Conservation (phyloP, 225 moss, liverwort and hornwort species). For the Marchantia polymorpha region DNA sequence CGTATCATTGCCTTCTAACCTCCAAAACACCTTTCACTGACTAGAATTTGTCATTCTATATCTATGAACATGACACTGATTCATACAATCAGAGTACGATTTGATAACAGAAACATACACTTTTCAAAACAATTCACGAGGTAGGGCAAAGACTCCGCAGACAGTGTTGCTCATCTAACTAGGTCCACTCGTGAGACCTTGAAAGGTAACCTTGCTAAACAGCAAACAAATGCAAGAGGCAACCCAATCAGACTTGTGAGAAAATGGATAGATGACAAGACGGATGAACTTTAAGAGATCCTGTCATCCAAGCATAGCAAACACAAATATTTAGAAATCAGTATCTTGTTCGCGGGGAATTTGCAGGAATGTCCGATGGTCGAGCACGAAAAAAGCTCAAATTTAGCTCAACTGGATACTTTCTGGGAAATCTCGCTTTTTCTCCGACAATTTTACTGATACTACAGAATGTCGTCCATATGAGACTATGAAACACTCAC, state of each 20-base stretch:
- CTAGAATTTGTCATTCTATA: no score
- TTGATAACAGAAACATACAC: neutral
- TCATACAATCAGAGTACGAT: neutral
- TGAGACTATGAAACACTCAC: conserved; percentile 27
- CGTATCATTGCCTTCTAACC: neutral
- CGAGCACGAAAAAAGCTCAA: neutral
- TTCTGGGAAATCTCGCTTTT: neutral
- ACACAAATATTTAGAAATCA: neutral
- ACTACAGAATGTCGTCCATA: neutral
- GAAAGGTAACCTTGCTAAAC: neutral
- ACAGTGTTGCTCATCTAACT: neutral
- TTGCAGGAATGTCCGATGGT: neutral
- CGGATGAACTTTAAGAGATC: no score
- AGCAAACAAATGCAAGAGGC: neutral
- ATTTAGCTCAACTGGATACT: neutral
- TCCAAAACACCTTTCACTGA: no score
- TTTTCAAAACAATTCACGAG: neutral
- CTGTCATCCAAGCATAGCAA: no score
- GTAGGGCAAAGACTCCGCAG: neutral
- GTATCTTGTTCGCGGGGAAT: neutral
- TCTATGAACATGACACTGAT: neutral
- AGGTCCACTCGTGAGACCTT: neutral
- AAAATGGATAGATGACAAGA: neutral
- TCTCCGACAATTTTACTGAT: neutral
- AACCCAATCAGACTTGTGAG: neutral